These are phyloP conservation scores for Aeminium ludgeri DNA, from an alignment of 495 filamentous ascomycete genomes.

Conservation along the genomic window DNA sequence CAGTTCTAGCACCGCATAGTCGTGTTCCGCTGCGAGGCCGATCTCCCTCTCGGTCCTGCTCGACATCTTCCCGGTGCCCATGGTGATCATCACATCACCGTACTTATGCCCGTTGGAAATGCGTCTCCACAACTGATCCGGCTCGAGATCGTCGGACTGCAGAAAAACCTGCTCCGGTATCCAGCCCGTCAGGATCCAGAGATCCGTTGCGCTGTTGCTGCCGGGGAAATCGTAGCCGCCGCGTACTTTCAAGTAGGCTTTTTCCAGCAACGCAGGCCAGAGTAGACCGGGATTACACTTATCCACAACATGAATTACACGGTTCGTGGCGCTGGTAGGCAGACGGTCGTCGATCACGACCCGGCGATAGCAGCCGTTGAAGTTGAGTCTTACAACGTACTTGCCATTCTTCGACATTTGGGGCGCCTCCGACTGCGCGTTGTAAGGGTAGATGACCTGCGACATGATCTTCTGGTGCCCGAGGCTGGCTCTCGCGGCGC, in stretches of 20 bases:
- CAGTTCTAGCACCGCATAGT: conserved; percentile 80
- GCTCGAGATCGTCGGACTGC: conserved; percentile 61
- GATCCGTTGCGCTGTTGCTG: conserved; percentile 91
- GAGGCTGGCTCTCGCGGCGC: conserved; percentile 44
- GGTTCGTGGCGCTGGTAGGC: conserved; percentile 53
- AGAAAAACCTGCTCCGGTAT: conserved; percentile 91
- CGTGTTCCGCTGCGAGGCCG: conserved; percentile 78
- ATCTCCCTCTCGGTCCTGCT: conserved; percentile 54
- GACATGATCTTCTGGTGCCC: conserved; percentile 45
- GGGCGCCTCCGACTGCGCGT: conserved; percentile 37
- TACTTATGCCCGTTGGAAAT: conserved; percentile 54
- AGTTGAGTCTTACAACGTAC: conserved; percentile 80
- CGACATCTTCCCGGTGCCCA: conserved; percentile 72
- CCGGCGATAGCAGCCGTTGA: conserved; percentile 82
- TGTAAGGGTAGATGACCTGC: conserved; percentile 56
- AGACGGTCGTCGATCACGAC: conserved; percentile 87
- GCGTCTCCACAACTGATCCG: conserved; percentile 59
- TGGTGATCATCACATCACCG: conserved; percentile 72
- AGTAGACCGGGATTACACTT: conserved; percentile 56
- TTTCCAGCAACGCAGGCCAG: conserved; percentile 92
- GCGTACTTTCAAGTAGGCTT: conserved; percentile 91
- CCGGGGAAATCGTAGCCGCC: conserved; percentile 97
- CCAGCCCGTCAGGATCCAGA: conserved; percentile 86
- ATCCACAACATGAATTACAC: conserved; percentile 75
- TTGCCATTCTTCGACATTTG: conserved; percentile 58